Percentiles rank a stretch among this genome's conserved stretches.
These are phyloP conservation scores for Candida gorgasii DNA, from an alignment of 805 yeast species.

Conservation along the genomic window DNA sequence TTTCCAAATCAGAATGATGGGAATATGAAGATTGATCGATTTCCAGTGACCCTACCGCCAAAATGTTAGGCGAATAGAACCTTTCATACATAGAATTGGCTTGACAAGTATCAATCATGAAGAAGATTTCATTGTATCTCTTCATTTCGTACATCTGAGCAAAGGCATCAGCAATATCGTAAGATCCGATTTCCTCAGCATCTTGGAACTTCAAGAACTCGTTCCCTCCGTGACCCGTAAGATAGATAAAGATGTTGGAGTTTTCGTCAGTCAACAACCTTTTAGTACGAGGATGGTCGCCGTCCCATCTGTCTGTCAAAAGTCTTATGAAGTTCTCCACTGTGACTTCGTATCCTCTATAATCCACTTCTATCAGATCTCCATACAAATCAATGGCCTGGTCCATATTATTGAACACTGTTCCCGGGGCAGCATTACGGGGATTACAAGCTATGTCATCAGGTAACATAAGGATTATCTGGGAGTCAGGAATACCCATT, in stretches of 20 bases:
- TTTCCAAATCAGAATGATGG: conserved; percentile 91
- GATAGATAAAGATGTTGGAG: conserved; percentile 88
- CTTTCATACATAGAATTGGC: conserved; percentile 97
- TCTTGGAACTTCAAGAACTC: conserved; percentile 97
- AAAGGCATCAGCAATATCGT: conserved; percentile 96
- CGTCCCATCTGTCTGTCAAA: conserved; percentile 93
- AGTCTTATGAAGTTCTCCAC: conserved; percentile 94
- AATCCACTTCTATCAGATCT: conserved; percentile 92
- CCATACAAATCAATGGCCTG: conserved; percentile 92
- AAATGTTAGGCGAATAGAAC: conserved; percentile 86
- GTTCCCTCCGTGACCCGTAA: conserved; percentile 99
- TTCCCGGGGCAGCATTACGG: conserved; percentile 92
- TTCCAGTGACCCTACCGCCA: conserved; percentile 90
- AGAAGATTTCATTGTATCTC: conserved; percentile 90
- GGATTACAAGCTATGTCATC: conserved; percentile 98
- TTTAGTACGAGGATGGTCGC: conserved; percentile 90
- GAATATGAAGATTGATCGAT: conserved; percentile 90
- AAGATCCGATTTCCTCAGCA: conserved; percentile 94
- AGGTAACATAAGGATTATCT: conserved; percentile 91
- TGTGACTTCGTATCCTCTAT: conserved; percentile 96
- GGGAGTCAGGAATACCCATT: conserved; percentile 96
- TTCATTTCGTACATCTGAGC: conserved; percentile 96
- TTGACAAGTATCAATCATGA: conserved; percentile 98
- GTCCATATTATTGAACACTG: conserved; percentile 91
- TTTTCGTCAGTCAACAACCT: conserved; percentile 89